These are phyloP conservation scores for Boletus subparvulus DNA, from an alignment of 768 basidiomycete genomes.

Conservation along the genomic window DNA sequence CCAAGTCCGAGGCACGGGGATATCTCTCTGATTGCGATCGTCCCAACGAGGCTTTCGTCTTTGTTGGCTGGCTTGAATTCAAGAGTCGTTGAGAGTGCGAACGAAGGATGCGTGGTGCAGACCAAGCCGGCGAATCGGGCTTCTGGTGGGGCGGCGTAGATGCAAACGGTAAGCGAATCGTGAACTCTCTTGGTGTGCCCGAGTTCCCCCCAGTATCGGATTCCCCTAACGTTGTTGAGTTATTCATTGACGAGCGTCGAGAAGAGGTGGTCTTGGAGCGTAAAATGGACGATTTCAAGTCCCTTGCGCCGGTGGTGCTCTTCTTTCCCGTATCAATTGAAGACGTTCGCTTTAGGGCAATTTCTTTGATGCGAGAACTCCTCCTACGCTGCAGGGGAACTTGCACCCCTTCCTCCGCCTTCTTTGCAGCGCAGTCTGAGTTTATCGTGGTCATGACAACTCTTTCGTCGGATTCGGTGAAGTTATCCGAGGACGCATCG, in stretches of 20 bases:
- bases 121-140: neutral
- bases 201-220: neutral
- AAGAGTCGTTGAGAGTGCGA: constrained; percentile 25
- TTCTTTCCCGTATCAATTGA: constrained; percentile 1
- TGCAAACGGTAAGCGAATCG: constrained; percentile 26
- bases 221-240: neutral
- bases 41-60: constrained; percentile 6
- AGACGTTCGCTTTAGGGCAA: constrained; percentile 13
- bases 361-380: constrained; percentile 25
- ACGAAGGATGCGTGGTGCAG: constrained; percentile 24
- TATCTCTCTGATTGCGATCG: constrained; percentile 29
- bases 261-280: constrained; percentile 12
- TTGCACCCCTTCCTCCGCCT: neutral
- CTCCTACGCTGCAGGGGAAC: constrained; percentile 14
- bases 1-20: constrained; percentile 19
- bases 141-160: constrained; percentile 16
- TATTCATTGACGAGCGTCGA: neutral
- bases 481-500: neutral
- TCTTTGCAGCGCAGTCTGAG: neutral
- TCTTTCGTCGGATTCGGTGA: neutral
- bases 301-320: neutral
- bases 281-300: constrained; percentile 9
- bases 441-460: neutral
- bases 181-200: constrained; percentile 12
- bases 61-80: neutral